phyloP scores from a whole-genome alignment of 2,329 filamentous ascomycete genomes.

The Xylaria sp. region DNA sequence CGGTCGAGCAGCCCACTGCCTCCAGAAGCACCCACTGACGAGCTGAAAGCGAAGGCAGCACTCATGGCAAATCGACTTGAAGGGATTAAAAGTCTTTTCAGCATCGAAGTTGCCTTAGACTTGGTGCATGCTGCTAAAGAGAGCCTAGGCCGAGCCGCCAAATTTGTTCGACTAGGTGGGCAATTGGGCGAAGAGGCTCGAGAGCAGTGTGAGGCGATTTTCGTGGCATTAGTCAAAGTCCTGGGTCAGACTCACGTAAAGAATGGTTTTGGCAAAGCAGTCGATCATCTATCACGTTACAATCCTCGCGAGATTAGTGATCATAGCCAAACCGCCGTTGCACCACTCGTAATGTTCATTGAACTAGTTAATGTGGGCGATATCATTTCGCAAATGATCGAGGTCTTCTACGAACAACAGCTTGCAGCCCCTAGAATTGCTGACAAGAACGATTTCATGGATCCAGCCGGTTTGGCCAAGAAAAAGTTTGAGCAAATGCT shows the following conservation, averaged over 20 bases:
- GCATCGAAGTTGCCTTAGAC: slow-evolving; percentile 91
- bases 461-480: slow-evolving; percentile 91
- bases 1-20: slow-evolving; percentile 57
- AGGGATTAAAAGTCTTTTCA: slow-evolving; percentile 94
- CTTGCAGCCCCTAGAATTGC: slow-evolving; percentile 82
- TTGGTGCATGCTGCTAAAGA: slow-evolving; percentile 90
- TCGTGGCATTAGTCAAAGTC: slow-evolving; percentile 83
- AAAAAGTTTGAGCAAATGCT: slow-evolving; percentile 99
- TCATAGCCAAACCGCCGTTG: slow-evolving; percentile 77
- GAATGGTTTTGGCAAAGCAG: slow-evolving; percentile 91
- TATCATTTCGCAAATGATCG: slow-evolving; percentile 97
- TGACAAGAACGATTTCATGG: slow-evolving; percentile 93
- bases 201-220: slow-evolving; percentile 90
- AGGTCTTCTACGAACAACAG: slow-evolving; percentile 98
- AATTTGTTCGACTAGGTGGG: slow-evolving; percentile 83
- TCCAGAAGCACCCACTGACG: slow-evolving; percentile 81
- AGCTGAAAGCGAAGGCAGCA: slow-evolving; percentile 95
- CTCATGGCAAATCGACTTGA: slow-evolving; percentile 95
- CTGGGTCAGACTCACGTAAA: slow-evolving; percentile 89
- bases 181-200: slow-evolving; percentile 84
- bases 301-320: slow-evolving; percentile 85
- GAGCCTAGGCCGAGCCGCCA: slow-evolving; percentile 83
- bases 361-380: slow-evolving; percentile 98
- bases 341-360: slow-evolving; percentile 92
- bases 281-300: slow-evolving; percentile 89